A percentile compares a stretch with the other conserved stretches of the same genome.
These are phyloP conservation scores for Tausonia pullulans DNA, from an alignment of 1,284 basidiomycete species.

Conservation along the genomic window DNA sequence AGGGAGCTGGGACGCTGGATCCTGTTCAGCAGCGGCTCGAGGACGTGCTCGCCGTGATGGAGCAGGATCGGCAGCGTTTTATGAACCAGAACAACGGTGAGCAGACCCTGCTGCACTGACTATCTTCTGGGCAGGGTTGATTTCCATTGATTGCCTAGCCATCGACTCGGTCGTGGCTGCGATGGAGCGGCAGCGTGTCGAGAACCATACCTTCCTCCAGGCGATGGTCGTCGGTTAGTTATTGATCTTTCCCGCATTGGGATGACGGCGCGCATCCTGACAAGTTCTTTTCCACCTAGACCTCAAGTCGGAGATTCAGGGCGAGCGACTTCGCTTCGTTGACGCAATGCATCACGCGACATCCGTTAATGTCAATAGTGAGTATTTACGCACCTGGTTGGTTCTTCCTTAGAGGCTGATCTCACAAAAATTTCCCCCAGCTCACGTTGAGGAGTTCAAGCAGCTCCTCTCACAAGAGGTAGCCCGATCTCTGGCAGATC, in stretches of 20 bases:
- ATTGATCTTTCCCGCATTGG: not conserved
- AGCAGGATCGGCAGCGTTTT: conserved; percentile 26
- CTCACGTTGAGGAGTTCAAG: conserved; percentile 57
- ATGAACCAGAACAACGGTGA: conserved; percentile 23
- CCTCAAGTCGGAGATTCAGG: conserved; percentile 65
- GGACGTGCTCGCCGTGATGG: conserved; percentile 28
- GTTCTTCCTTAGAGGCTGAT: not conserved
- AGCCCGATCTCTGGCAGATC: conserved; percentile 53
- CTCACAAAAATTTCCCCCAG: conserved; percentile 32
- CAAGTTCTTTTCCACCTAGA: conserved; percentile 37
- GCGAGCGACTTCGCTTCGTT: conserved; percentile 69
- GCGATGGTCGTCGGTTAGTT: conserved; percentile 4
- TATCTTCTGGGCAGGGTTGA: not conserved
- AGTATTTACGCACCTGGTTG: conserved; percentile 23
- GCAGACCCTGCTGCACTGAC: no score
- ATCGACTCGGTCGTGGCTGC: not conserved
- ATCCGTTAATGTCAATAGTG: conserved; percentile 67
- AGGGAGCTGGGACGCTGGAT: conserved; percentile 22
- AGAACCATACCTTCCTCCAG: conserved; percentile 7
- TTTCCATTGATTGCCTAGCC: not conserved
- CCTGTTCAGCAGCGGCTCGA: conserved; percentile 28
- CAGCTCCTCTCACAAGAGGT: conserved; percentile 36
- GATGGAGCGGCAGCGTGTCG: conserved; percentile 3
- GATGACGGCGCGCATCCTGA: not conserved
- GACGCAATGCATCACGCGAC: conserved; percentile 86